Evolutionary conservation across 495 filamentous ascomycete species (phyloP).

Genomic region (Xylaria scruposa): DNA sequence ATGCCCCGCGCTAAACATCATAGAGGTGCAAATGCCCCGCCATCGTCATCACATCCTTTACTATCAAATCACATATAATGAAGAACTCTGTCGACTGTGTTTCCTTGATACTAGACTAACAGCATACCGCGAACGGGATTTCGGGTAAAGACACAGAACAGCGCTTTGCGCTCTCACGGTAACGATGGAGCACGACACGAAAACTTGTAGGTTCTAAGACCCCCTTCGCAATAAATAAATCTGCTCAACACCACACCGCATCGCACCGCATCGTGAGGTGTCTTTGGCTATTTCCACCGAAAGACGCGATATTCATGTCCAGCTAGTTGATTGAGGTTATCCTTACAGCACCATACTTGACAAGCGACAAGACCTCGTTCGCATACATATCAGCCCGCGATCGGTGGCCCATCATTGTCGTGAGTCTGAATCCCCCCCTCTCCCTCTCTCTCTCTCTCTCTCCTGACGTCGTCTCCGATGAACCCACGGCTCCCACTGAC

Average conservation of each 20-base stretch:
- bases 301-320: not conserved
- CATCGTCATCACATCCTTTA: not conserved
- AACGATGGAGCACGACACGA: constrained; percentile 67
- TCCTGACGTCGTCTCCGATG: not conserved
- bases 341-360: constrained; percentile 72
- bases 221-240: not conserved
- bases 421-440: constrained; percentile 44
- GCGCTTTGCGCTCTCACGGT: not conserved
- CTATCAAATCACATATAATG: not conserved
- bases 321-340: not conserved
- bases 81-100: not conserved
- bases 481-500: not conserved
- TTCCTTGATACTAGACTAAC: not conserved
- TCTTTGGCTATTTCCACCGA: not conserved
- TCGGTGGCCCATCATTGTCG: constrained; percentile 93
- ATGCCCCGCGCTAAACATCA: constrained; percentile 9
- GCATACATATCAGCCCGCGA: constrained; percentile 81
- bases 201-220: constrained; percentile 59
- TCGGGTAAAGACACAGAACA: not conserved
- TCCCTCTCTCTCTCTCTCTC: not conserved
- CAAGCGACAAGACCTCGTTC: constrained; percentile 84
- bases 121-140: not conserved
- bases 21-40: constrained; percentile 12
- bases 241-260: not conserved
- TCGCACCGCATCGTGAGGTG: not conserved